phyloP scores from a whole-genome alignment of 345 rosid species.

The Eutrema yunnanense region DNA sequence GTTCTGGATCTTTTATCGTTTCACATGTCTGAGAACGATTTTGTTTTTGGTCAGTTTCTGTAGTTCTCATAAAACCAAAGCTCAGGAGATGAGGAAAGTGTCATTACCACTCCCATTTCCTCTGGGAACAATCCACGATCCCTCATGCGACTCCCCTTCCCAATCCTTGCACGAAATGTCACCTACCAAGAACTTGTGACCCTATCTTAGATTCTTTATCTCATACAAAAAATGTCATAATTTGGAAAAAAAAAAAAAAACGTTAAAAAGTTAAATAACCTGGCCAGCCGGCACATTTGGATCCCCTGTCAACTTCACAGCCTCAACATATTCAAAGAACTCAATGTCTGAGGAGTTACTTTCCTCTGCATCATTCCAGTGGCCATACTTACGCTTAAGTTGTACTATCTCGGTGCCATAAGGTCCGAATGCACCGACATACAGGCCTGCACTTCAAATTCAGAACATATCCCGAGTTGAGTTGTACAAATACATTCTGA shows the following conservation, averaged over 20 bases:
- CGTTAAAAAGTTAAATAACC: slow-evolving; percentile 38
- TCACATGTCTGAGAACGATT: not conserved
- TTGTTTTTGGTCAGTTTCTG: not conserved
- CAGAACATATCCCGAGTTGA: slow-evolving; percentile 9
- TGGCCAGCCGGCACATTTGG: slow-evolving; percentile 96
- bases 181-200: slow-evolving; percentile 44
- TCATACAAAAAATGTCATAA: not conserved
- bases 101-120: slow-evolving; percentile 84
- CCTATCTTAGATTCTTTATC: not conserved
- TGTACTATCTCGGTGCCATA: slow-evolving; percentile 93
- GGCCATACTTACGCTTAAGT: slow-evolving; percentile 81
- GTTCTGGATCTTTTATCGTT: not conserved
- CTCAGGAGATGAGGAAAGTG: slow-evolving; percentile 22
- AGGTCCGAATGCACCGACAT: slow-evolving; percentile 95
- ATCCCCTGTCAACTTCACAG: slow-evolving; percentile 97
- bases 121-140: slow-evolving; percentile 71
- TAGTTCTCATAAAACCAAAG: not conserved
- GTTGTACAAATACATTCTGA: not conserved
- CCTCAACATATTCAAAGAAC: slow-evolving; percentile 93
- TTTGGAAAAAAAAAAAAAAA: not conserved
- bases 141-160: slow-evolving; percentile 51
- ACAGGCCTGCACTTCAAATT: slow-evolving; percentile 56
- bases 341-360: slow-evolving; percentile 57
- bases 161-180: slow-evolving; percentile 96
- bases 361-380: slow-evolving; percentile 57